Evolutionary conservation across 768 basidiomycete genomes (phyloP), one percentile per base, ranked within the genome.

Genomic region (Crucibulum laeve): DNA sequence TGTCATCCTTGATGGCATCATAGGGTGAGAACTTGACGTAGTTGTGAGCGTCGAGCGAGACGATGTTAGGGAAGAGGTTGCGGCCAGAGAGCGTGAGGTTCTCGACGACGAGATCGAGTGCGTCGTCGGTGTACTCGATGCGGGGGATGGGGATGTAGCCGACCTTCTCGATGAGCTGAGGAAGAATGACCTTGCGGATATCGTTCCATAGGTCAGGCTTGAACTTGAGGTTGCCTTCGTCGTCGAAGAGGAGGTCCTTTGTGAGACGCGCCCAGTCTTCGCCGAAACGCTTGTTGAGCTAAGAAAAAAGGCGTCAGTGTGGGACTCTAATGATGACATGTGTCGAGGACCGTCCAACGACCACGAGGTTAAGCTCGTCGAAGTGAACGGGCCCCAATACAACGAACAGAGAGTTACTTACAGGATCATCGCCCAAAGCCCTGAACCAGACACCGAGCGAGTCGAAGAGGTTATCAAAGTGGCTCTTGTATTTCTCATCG

Each of bases 181-280:
- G 94, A 0, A 95, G 53, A 45, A 97, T 88, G 43, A 91, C 84
- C 26, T 74, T 74, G 26, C 92, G 73, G 35, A 97, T 79, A 58
- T 98, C 94, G 53, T 79, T 77, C 94, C 94, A 91, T 2, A 97
- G 68, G 24, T 84, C 76, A 2, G 82, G 77, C 71, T 97, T 96
- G 77, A 91, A 96, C 59, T 82, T 81, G 44, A 96, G 71, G 48
- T 77, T 79, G 5, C 93, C 93, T 48, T 94, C 87, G 35, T 64
- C 69, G 52, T 87, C 77, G 43, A 91, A 88, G 8, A 96, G 70
- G n/a, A 98, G 57, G 51, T 95, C 87, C 50, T 75, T 82, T 26
- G 89, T 90, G 17, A 95, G 70, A 5, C 86, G 71, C 0, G 78
- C 80, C 82, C 83, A 88, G 59, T 93, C 90, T 44, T 88, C 76